Conservation (phyloP, 176 grass and related monocot species). For the Calamus simplicifolius region DNA sequence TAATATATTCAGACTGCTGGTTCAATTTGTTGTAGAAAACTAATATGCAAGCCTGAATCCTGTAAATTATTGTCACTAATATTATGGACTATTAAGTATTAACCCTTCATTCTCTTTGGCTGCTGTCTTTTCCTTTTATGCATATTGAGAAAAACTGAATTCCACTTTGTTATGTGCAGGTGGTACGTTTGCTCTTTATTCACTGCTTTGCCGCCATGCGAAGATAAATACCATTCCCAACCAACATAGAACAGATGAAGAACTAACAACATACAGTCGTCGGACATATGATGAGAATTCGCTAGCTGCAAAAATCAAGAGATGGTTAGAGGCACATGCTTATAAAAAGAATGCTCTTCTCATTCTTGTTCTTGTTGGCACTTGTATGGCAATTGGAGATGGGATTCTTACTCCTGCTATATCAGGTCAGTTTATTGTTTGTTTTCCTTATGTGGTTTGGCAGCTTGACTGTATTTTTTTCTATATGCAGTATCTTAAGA, state of each 20-base stretch:
- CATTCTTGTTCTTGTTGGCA: constrained; percentile 89
- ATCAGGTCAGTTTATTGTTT: constrained; percentile 52
- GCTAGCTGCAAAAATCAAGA: constrained; percentile 72
- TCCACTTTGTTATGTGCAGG: constrained; percentile 37
- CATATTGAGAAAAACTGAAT: background rate
- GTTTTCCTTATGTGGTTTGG: background rate
- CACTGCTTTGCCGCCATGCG: constrained; percentile 87
- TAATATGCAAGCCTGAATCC: too few species aligned
- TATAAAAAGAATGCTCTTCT: constrained; percentile 89
- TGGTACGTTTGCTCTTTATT: constrained; percentile 98
- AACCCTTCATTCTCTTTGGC: too few species aligned
- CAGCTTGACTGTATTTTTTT: too few species aligned
- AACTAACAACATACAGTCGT: constrained; percentile 90
- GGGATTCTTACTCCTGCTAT: constrained; percentile 98
- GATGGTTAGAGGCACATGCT: constrained; percentile 67
- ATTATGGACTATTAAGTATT: too few species aligned
- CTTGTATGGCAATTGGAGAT: constrained; percentile 99
- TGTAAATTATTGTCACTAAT: too few species aligned
- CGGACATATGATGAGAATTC: constrained; percentile 85
- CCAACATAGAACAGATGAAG: constrained; percentile 89
- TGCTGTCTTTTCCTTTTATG: background rate
- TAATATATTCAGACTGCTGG: too few species aligned
- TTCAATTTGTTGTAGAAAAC: too few species aligned
- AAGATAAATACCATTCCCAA: constrained; percentile 96
- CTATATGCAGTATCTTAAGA: too few species aligned